Conservation (phyloP, 2,329 filamentous ascomycete species). For the Aspergillus japonicus region DNA sequence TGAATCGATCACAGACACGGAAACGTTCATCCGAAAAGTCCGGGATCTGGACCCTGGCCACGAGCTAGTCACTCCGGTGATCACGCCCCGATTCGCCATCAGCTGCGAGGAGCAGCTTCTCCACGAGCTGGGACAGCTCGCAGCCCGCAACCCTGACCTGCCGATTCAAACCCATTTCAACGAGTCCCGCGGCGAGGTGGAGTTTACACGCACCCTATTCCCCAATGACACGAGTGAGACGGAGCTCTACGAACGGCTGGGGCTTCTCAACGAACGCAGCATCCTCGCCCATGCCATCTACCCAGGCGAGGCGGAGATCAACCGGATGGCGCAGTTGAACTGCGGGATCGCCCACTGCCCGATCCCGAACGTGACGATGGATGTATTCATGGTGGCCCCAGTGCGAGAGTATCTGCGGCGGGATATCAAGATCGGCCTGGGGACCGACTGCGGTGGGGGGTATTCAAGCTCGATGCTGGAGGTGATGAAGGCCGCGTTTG, state of each 20-base stretch:
- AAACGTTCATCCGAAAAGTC: conserved; percentile 52
- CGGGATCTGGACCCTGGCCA: conserved; percentile 44
- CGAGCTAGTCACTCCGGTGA: conserved; percentile 49
- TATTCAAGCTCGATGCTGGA: conserved; percentile 58
- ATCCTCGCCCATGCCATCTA: conserved; percentile 68
- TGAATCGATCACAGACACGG: conserved; percentile 52
- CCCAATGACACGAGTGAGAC: conserved; percentile 57
- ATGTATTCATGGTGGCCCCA: conserved; percentile 59
- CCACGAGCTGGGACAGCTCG: conserved; percentile 55
- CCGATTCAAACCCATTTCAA: conserved; percentile 68
- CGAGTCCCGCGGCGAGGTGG: conserved; percentile 61
- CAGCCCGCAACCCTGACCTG: conserved; percentile 48
- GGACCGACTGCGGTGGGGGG: conserved; percentile 64
- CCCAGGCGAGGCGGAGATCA: conserved; percentile 55
- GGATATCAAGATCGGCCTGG: conserved; percentile 65
- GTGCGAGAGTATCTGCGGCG: conserved; percentile 57
- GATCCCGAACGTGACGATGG: conserved; percentile 60
- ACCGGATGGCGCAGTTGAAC: conserved; percentile 33
- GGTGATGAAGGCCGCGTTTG: conserved; percentile 51
- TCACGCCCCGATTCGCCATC: conserved; percentile 63
- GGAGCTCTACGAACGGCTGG: conserved; percentile 58
- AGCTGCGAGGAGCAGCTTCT: conserved; percentile 58
- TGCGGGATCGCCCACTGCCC: conserved; percentile 67
- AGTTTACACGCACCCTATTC: conserved; percentile 56
- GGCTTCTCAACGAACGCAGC: conserved; percentile 54